A percentile compares a stretch with the other conserved stretches of the same genome.
Evolutionary conservation across 768 basidiomycete genomes (phyloP).

Genomic region (Lanmaoa pseudosensibilis): DNA sequence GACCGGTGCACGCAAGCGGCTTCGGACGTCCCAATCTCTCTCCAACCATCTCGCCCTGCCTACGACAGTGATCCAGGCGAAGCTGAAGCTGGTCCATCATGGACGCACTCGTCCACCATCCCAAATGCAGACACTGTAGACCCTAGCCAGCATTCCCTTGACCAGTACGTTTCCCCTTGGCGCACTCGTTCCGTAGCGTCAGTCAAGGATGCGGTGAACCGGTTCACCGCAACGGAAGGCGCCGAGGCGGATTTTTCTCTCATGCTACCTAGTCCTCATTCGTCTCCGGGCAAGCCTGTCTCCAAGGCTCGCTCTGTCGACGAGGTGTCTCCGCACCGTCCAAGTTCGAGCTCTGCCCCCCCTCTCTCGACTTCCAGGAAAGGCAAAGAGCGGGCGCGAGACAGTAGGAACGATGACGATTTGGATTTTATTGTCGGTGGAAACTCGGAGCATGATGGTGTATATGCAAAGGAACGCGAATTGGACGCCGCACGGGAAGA

Average conservation of each 20-base stretch:
- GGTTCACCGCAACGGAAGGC: constrained; percentile 45
- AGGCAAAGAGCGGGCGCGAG: constrained; percentile 46
- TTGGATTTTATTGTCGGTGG: constrained; percentile 35
- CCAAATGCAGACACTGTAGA: neutral
- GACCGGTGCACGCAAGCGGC: neutral
- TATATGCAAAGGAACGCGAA: constrained; percentile 64
- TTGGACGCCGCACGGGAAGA: constrained; percentile 55
- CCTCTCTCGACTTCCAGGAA: constrained; percentile 31
- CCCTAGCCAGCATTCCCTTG: constrained; percentile 4
- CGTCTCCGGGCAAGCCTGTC: constrained; percentile 32
- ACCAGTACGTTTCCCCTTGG: constrained; percentile 30
- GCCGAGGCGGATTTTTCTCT: constrained; percentile 51
- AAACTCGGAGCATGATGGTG: constrained; percentile 45
- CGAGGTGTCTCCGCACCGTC: constrained; percentile 11
- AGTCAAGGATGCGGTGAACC: constrained; percentile 49
- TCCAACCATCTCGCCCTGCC: neutral
- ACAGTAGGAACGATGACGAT: constrained; percentile 27
- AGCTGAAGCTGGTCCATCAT: constrained; percentile 20
- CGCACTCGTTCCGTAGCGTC: constrained; percentile 39
- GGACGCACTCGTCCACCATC: constrained; percentile 2
- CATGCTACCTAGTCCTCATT: constrained; percentile 45
- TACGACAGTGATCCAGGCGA: neutral
- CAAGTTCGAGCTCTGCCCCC: neutral
- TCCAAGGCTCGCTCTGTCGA: constrained; percentile 29
- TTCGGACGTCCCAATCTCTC: neutral